Conservation (phyloP, 2,329 filamentous ascomycete genomes). For the Paramyrothecium sp. region DNA sequence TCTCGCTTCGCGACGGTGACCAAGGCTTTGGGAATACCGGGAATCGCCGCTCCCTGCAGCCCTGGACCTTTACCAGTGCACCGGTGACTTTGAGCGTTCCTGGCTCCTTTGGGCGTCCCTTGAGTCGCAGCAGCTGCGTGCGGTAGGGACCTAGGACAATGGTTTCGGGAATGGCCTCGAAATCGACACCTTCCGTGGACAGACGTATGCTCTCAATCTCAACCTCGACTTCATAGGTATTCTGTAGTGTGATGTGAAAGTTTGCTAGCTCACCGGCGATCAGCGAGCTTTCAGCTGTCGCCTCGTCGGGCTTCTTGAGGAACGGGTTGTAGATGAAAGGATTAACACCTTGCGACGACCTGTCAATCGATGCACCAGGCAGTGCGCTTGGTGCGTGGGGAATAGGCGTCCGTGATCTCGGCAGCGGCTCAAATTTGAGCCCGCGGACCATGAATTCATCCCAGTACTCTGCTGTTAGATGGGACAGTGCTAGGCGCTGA, state of each 20-base stretch:
- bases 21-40: constrained; percentile 79
- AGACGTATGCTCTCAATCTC: constrained; percentile 81
- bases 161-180: constrained; percentile 64
- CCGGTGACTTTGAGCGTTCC: constrained; percentile 75
- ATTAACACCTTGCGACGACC: constrained; percentile 63
- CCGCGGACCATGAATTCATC: constrained; percentile 89
- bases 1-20: constrained; percentile 66
- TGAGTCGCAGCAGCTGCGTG: constrained; percentile 73
- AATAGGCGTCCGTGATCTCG: constrained; percentile 60
- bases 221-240: constrained; percentile 90
- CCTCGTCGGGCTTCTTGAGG: constrained; percentile 63
- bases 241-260: constrained; percentile 84
- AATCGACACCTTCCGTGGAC: constrained; percentile 69
- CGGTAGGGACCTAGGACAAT: constrained; percentile 77
- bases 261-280: constrained; percentile 76
- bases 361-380: constrained; percentile 46
- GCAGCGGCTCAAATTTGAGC: constrained; percentile 65
- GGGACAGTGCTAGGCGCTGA: constrained; percentile 67
- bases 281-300: constrained; percentile 62
- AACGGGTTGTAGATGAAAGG: constrained; percentile 98
- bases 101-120: constrained; percentile 62
- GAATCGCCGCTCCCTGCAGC: constrained; percentile 80
- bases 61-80: constrained; percentile 74
- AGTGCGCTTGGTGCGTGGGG: constrained; percentile 60
- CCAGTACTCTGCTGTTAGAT: constrained; percentile 86